These are phyloP conservation scores for Gamarada debralockiae DNA, from an alignment of 495 filamentous ascomycete species.

Conservation along the genomic window DNA sequence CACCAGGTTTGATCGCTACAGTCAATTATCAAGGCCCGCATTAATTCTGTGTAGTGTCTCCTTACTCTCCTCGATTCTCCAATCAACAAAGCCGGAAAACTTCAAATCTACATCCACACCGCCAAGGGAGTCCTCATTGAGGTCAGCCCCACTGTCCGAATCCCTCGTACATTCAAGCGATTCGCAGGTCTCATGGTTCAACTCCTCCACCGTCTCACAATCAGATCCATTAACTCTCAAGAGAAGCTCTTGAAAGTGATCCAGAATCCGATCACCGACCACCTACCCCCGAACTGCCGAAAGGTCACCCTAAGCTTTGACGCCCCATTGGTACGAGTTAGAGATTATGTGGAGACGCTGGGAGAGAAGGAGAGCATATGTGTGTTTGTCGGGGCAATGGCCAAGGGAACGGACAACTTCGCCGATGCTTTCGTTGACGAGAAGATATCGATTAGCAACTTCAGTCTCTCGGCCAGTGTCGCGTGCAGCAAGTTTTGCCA, in stretches of 20 bases:
- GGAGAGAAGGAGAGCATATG: slow-evolving; percentile 85
- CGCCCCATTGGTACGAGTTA: slow-evolving; percentile 75
- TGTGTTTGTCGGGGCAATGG: slow-evolving; percentile 98
- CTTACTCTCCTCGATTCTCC: slow-evolving; percentile 97
- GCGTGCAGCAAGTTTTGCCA: slow-evolving; percentile 99
- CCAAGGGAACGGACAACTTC: slow-evolving; percentile 93
- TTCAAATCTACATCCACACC: slow-evolving; percentile 98
- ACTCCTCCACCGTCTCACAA: slow-evolving; percentile 92
- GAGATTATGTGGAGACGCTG: slow-evolving; percentile 80
- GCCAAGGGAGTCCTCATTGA: slow-evolving; percentile 96
- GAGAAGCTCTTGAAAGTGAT: slow-evolving; percentile 98
- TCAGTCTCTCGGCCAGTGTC: slow-evolving; percentile 92
- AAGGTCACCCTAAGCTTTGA: slow-evolving; percentile 96
- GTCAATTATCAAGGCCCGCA: slow-evolving; percentile 21
- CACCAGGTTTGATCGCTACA: slow-evolving; percentile 74
- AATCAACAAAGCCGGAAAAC: slow-evolving; percentile 93
- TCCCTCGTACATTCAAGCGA: slow-evolving; percentile 97
- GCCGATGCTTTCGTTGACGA: slow-evolving; percentile 94
- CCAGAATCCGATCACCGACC: slow-evolving; percentile 94
- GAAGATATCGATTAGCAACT: slow-evolving; percentile 96
- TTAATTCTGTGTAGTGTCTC: slow-evolving; percentile 63
- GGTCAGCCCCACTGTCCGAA: slow-evolving; percentile 93
- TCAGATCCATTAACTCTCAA: slow-evolving; percentile 90
- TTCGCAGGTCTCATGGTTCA: slow-evolving; percentile 99
- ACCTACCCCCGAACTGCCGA: slow-evolving; percentile 93